These are phyloP conservation scores for Citropsis articulata DNA, from an alignment of 345 rosid species.

Conservation along the genomic window DNA sequence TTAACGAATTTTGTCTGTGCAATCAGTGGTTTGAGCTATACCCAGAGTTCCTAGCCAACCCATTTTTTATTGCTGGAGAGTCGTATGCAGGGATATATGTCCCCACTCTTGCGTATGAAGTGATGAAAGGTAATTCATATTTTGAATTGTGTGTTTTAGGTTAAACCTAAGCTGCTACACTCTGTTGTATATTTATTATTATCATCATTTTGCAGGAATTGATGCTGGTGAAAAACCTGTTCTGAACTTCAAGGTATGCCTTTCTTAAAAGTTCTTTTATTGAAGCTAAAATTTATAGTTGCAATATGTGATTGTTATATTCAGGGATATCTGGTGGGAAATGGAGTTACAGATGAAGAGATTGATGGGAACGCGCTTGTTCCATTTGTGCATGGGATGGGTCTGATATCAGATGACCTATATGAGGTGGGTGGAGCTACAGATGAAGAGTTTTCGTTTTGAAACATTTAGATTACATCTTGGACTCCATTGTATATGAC, in stretches of 20 bases:
- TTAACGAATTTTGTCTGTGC: conserved; percentile 12
- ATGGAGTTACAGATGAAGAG: conserved; percentile 73
- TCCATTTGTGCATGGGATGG: conserved; percentile 93
- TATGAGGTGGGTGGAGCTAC: conserved; percentile 47
- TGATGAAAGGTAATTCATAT: conserved; percentile 53
- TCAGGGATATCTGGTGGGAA: conserved; percentile 93
- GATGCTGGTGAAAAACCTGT: conserved; percentile 53
- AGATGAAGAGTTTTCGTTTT: neutral
- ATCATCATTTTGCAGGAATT: conserved; percentile 42
- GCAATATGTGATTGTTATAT: conserved; percentile 10
- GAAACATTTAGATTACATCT: neutral
- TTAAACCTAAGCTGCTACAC: neutral
- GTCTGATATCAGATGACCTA: conserved; percentile 70
- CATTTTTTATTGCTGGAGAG: conserved; percentile 83
- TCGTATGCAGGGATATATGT: conserved; percentile 92
- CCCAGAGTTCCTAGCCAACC: conserved; percentile 76
- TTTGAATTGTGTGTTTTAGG: conserved; percentile 6
- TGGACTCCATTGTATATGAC: neutral
- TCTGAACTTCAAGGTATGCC: conserved; percentile 66
- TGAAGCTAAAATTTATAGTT: conserved; percentile 7
- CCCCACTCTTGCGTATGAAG: conserved; percentile 76
- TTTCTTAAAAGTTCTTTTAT: neutral
- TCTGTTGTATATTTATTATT: neutral
- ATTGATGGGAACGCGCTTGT: conserved; percentile 87
- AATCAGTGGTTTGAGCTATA: conserved; percentile 80